Percentiles rank a stretch among this genome's conserved stretches.
Conservation (phyloP, 108 stramenopile genomes). For the Nitzschia sp. region DNA sequence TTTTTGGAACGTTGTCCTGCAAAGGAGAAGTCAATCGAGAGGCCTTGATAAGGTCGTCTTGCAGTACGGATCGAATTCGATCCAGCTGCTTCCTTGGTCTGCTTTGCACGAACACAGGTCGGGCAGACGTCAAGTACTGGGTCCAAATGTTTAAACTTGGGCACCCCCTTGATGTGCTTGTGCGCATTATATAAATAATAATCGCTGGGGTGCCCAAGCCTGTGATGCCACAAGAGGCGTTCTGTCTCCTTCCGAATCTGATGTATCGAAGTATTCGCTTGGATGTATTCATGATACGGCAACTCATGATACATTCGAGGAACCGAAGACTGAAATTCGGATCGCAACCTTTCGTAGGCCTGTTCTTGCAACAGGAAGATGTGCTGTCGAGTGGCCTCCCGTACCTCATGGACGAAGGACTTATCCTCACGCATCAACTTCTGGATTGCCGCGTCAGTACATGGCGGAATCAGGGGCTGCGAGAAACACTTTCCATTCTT, state of each 20-base stretch:
- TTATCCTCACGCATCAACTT: too few species aligned
- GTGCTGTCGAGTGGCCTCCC: too few species aligned
- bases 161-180: too few species aligned
- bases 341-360: too few species aligned
- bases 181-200: slow-evolving; percentile 24
- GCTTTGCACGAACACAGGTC: slow-evolving; percentile 33
- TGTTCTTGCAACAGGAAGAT: too few species aligned
- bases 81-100: slow-evolving; percentile 28
- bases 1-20: slow-evolving; percentile 9
- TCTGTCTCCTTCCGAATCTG: not conserved
- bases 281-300: not conserved
- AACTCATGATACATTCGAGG: not conserved
- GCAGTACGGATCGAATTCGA: slow-evolving; percentile 5
- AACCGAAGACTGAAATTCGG: too few species aligned
- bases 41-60: slow-evolving; percentile 13
- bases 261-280: not conserved
- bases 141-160: not conserved
- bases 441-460: too few species aligned
- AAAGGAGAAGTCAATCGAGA: slow-evolving; percentile 18
- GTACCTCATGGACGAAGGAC: too few species aligned
- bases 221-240: slow-evolving; percentile 13
- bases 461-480: too few species aligned
- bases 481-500: too few species aligned
- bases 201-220: slow-evolving; percentile 27
- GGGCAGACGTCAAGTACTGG: slow-evolving; percentile 22